phyloP scores from a whole-genome alignment of 768 basidiomycete species.

The Chiua virens region DNA sequence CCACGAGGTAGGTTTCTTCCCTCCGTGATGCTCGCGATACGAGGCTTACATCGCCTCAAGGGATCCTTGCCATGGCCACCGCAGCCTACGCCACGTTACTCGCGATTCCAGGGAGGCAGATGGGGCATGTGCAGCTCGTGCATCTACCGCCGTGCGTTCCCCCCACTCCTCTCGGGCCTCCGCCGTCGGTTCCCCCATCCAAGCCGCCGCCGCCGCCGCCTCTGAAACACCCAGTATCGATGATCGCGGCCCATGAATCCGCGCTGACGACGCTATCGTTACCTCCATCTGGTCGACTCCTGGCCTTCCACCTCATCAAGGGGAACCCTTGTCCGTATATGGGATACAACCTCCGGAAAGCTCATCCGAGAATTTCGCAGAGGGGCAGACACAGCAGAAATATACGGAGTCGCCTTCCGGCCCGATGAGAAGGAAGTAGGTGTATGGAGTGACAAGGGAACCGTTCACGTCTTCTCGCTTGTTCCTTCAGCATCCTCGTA shows the following conservation, averaged over 20 bases:
- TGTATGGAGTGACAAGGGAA: constrained; percentile 96
- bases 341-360: constrained; percentile 74
- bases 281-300: constrained; percentile 72
- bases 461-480: constrained; percentile 85
- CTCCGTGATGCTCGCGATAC: constrained; percentile 1
- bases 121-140: constrained; percentile 85
- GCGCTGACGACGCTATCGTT: constrained; percentile 76
- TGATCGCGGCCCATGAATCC: constrained; percentile 82
- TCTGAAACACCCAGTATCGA: constrained; percentile 67
- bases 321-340: constrained; percentile 86
- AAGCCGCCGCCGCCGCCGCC: constrained; percentile 56
- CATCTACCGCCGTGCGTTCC: constrained; percentile 79
- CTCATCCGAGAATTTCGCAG: constrained; percentile 78
- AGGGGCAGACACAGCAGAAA: constrained; percentile 87
- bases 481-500: constrained; percentile 64
- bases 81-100: constrained; percentile 78
- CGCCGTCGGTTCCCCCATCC: constrained; percentile 48
- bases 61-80: constrained; percentile 79
- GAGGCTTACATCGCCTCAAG: constrained; percentile 37
- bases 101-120: constrained; percentile 80
- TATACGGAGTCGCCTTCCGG: constrained; percentile 87
- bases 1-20: constrained; percentile 56
- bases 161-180: constrained; percentile 56
- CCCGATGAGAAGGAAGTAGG: constrained; percentile 84
- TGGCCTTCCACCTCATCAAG: constrained; percentile 83